A percentile compares a stretch with the other conserved stretches of the same genome.
Evolutionary conservation across 352 stramenopile species (phyloP).

Genomic region (Phytophthora palmivora): DNA sequence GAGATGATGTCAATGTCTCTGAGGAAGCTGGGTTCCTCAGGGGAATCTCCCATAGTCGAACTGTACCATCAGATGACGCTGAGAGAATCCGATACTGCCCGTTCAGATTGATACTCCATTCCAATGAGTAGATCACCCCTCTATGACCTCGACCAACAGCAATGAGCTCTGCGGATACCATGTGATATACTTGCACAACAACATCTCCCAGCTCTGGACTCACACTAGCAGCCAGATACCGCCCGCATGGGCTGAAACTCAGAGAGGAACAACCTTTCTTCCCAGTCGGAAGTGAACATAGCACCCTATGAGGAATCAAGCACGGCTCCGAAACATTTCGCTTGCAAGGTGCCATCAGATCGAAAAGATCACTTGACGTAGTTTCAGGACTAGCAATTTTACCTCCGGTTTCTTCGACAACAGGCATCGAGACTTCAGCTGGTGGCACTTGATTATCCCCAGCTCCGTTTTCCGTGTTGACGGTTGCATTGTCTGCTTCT

Average conservation of each 20-base stretch:
- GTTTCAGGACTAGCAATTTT: conserved; percentile 2
- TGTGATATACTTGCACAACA: conserved; percentile 53
- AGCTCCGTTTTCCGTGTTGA: background rate
- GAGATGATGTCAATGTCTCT: background rate
- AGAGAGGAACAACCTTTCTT: conserved; percentile 65
- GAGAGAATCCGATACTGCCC: conserved; percentile 45
- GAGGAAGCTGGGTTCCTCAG: conserved; percentile 3
- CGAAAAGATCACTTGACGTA: conserved; percentile 16
- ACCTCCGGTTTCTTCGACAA: background rate
- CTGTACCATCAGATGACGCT: conserved; percentile 66
- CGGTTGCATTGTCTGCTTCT: background rate
- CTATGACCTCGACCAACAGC: conserved; percentile 53
- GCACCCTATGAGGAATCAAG: conserved; percentile 60
- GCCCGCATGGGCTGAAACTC: conserved; percentile 66
- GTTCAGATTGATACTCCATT: conserved; percentile 43
- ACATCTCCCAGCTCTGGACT: conserved; percentile 44
- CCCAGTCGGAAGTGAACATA: conserved; percentile 60
- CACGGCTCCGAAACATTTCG: conserved; percentile 49
- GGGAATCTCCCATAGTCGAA: conserved; percentile 48
- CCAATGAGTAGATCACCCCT: conserved; percentile 63
- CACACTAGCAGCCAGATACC: conserved; percentile 58
- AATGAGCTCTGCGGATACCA: conserved; percentile 48
- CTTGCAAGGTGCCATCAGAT: conserved; percentile 38
- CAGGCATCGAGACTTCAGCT: background rate
- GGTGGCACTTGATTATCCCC: conserved; percentile 28